phyloP scores from a whole-genome alignment of 1,139 yeast genomes.

The Blastobotrys indianensis region DNA sequence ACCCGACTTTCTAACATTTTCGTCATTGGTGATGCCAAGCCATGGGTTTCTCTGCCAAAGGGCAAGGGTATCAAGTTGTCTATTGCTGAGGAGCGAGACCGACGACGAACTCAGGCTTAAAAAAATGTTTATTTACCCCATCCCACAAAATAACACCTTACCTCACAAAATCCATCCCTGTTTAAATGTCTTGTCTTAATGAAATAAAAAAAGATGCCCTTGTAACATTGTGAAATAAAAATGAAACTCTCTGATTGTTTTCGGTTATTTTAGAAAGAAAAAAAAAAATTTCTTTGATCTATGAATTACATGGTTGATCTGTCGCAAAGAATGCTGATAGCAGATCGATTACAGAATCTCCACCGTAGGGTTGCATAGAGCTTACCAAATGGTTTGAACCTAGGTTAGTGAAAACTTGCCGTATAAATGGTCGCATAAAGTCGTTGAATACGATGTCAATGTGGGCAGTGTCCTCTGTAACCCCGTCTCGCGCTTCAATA shows the following conservation, averaged over 20 bases:
- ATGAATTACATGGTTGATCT: too few species aligned
- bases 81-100: slow-evolving; percentile 99
- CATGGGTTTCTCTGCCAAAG: slow-evolving; percentile 97
- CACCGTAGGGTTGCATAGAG: slow-evolving; percentile 41
- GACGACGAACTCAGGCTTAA: slow-evolving; percentile 48
- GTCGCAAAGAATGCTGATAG: slow-evolving; percentile 27
- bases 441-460: slow-evolving; percentile 75
- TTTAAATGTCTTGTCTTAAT: too few species aligned
- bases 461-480: slow-evolving; percentile 27
- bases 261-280: neutral
- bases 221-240: slow-evolving; percentile 4
- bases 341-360: slow-evolving; percentile 46
- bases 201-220: neutral
- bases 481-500: slow-evolving; percentile 44
- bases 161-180: too few species aligned
- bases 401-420: slow-evolving; percentile 46
- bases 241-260: neutral
- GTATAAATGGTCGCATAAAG: slow-evolving; percentile 60
- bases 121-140: too few species aligned
- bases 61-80: slow-evolving; percentile 99
- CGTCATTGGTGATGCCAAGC: slow-evolving; percentile 97
- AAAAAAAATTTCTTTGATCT: too few species aligned
- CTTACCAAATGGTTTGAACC: slow-evolving; percentile 12
- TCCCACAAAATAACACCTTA: too few species aligned
- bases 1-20: slow-evolving; percentile 97